Base-by-base conservation (phyloP, 257 asterid genomes). In the Solanum chilense region DNA sequence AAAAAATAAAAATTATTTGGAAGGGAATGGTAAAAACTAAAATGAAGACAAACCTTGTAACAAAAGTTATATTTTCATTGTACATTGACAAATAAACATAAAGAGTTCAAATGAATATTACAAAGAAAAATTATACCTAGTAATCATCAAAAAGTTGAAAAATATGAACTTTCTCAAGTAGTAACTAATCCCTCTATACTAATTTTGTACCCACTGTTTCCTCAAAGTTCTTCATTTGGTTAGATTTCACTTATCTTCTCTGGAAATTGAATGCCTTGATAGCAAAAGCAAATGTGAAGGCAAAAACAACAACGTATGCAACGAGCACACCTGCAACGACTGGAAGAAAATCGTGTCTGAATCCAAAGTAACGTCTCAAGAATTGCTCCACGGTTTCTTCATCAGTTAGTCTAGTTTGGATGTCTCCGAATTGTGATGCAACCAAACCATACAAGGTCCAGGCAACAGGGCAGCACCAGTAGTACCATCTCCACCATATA, bases 401-500 rank as follows among this genome's bases (percentile, higher is more conserved):
- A 13, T 35, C 66, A 3, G 3, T 33, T 75, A 92, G 56, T 20
- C 0, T 39, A 4, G 74, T 85, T n/a, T 87, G 85, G 2, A 89
- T 39, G 62, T 93, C 92, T 80, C 91, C 95, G 49, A 90, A 89
- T 49, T 93, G 94, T 52, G 95, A 92, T 25, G 91, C 88, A 6
- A 87, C 83, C 42, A 93, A 84, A 23, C 94, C 96, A 41, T 93
- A 93, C 37, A 93, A 41, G 6, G 94, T 89, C 93, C 92, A 93
- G 2, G 96, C 60, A 20, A 90, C 86, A 2, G 94, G 96, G 37
- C 73, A 73, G 12, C 84, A 90, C 96, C 94, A 90, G 84, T 88
- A 88, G 77, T 85, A 90, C 96, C 96, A 93, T 88, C 93, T 92
- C 96, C 96, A 93, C 95, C 93, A 93, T 82, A 91, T 71, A 3